Base-by-base conservation (phyloP, 768 basidiomycete genomes). In the Pulveroboletus frians region DNA sequence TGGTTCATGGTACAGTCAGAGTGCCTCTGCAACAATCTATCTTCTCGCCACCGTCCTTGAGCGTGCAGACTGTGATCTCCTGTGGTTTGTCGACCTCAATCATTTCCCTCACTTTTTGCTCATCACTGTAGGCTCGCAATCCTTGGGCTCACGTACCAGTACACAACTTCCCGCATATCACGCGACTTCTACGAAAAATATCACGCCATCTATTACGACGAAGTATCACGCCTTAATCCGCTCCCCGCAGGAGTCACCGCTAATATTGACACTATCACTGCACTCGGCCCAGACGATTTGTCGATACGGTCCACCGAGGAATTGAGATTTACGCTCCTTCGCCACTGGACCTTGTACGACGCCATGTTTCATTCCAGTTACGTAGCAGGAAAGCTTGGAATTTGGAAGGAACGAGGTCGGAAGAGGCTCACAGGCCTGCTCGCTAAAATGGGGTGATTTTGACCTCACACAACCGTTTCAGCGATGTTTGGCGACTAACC, bases 311-410 rank as follows among this genome's bases (percentile, higher is more conserved):
- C 85, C 35, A 84, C 82, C 29, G 92, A 94, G 44, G 96, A 99
- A 67, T 73, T 98, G 46, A 79, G 96, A 21, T 98, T 99, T 67
- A 93, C 85, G 71, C 77, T 97, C 46, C 93, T 94, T 64, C 79
- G 95, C 49, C 96, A 98, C 71, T 99, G 96, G 96, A 97, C 88
- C 27, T 70, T 99, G 39, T 98, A 97, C 63, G 96, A 99, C 62
- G 84, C 94, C 10, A 98, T 99, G 96, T 85, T 85, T 60, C 95
- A 99, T 67, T 96, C 93, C 3, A 89, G 88, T 49, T 99, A 98
- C 60, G 86, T 99, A 15, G 94, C 93, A 7, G 86, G 89, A 43
- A 92, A 92, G 67, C 77, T 99, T 51, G 93, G 92, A 3, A 90
- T 95, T 47, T 98, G 96, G 96, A 92, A 88, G 62, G 95, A 98